These are phyloP conservation scores for Alternaria sp. DNA, from an alignment of 2,329 filamentous ascomycete genomes.

Conservation along the genomic window DNA sequence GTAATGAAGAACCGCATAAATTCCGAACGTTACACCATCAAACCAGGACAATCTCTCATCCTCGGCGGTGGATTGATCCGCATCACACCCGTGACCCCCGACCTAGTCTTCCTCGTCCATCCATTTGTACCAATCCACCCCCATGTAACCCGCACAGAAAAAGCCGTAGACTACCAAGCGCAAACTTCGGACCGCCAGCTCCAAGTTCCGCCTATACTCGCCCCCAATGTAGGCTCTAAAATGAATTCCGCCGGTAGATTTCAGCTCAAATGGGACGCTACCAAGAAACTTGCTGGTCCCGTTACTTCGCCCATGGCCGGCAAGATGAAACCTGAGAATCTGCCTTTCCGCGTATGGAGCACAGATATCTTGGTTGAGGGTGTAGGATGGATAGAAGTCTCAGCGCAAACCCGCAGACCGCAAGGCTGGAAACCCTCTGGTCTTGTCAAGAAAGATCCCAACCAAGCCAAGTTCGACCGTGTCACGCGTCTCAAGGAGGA, in stretches of 20 bases:
- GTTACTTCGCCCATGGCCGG: slow-evolving; percentile 70
- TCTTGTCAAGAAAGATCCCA: slow-evolving; percentile 60
- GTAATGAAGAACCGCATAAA: slow-evolving; percentile 81
- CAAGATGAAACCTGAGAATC: slow-evolving; percentile 68
- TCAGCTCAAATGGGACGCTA: slow-evolving; percentile 81
- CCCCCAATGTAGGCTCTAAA: slow-evolving; percentile 47
- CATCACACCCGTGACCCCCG: slow-evolving; percentile 76
- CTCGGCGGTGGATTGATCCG: slow-evolving; percentile 83
- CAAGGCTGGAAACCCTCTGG: slow-evolving; percentile 42
- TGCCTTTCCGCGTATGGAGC: slow-evolving; percentile 82
- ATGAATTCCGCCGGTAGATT: slow-evolving; percentile 73
- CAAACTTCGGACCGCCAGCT: slow-evolving; percentile 63
- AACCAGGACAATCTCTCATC: slow-evolving; percentile 79
- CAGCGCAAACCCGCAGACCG: slow-evolving; percentile 73
- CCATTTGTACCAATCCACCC: slow-evolving; percentile 81
- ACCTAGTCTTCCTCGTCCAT: slow-evolving; percentile 77
- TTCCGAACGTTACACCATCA: slow-evolving; percentile 76
- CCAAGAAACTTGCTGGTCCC: slow-evolving; percentile 77
- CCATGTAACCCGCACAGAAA: slow-evolving; percentile 81
- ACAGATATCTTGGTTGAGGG: slow-evolving; percentile 91
- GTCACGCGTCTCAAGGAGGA: slow-evolving; percentile 12
- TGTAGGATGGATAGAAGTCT: slow-evolving; percentile 90
- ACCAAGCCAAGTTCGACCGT: slow-evolving; percentile 32
- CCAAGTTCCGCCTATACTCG: slow-evolving; percentile 68
- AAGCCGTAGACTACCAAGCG: slow-evolving; percentile 76